Conservation (phyloP, 495 filamentous ascomycete genomes). For the Mycothermus thermophilus region DNA sequence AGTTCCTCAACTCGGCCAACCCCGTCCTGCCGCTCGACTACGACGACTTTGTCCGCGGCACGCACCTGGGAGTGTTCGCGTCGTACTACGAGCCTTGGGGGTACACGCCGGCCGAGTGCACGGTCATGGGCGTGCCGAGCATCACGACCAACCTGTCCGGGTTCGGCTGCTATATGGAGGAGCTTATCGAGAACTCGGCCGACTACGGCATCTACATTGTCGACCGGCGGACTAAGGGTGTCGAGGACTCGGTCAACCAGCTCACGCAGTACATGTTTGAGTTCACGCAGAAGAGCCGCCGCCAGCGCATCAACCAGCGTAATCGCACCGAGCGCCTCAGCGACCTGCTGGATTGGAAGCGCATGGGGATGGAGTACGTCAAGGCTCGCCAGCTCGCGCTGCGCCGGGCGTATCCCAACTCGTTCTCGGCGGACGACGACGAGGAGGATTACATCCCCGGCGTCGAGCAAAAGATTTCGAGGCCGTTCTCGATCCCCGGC, state of each 20-base stretch:
- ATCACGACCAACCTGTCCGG: conserved; percentile 97
- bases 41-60: conserved; percentile 95
- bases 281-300: conserved; percentile 82
- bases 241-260: conserved; percentile 95
- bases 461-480: conserved; percentile 81
- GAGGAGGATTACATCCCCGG: conserved; percentile 78
- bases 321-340: conserved; percentile 95
- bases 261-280: conserved; percentile 87
- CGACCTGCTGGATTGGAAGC: conserved; percentile 94
- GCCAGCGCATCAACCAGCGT: conserved; percentile 95
- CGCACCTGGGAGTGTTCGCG: conserved; percentile 85
- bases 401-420: conserved; percentile 77
- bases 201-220: conserved; percentile 99
- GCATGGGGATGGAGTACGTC: conserved; percentile 98
- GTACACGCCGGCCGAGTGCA: conserved; percentile 96
- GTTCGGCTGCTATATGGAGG: conserved; percentile 99
- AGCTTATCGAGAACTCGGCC: conserved; percentile 91
- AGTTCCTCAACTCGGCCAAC: conserved; percentile 91
- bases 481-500: conserved; percentile 85
- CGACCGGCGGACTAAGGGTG: conserved; percentile 85
- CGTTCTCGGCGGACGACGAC: conserved; percentile 59
- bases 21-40: conserved; percentile 93
- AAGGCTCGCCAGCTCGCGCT: conserved; percentile 91
- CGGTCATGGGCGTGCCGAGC: conserved; percentile 96
- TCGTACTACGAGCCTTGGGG: conserved; percentile 99